phyloP scores from a whole-genome alignment of 2,329 filamentous ascomycete species.

The Calonectria multiphialidica region DNA sequence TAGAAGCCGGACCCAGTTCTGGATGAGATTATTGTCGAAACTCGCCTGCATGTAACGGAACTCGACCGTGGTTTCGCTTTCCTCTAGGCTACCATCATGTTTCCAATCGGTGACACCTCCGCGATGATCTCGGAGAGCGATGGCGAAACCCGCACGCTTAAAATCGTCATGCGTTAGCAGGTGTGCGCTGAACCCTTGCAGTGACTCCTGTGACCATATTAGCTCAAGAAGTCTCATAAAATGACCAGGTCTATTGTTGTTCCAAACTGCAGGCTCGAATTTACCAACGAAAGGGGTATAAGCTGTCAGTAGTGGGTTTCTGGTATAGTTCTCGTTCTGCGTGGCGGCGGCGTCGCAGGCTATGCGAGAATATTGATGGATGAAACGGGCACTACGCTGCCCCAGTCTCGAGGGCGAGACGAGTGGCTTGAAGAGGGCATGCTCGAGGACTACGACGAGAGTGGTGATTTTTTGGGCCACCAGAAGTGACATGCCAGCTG shows the following conservation, averaged over 20 bases:
- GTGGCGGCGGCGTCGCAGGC: background rate
- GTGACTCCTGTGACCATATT: slow-evolving; percentile 24
- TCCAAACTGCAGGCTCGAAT: slow-evolving; percentile 20
- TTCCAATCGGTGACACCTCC: background rate
- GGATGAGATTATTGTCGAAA: slow-evolving; percentile 37
- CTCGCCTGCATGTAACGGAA: slow-evolving; percentile 44
- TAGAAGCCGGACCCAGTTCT: slow-evolving; percentile 37
- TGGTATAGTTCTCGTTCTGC: background rate
- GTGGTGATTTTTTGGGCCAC: slow-evolving; percentile 41
- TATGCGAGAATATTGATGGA: slow-evolving; percentile 3
- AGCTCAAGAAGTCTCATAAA: slow-evolving; percentile 13
- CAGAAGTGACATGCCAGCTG: slow-evolving; percentile 34
- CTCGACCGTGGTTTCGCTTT: slow-evolving; percentile 35
- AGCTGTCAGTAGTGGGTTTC: background rate
- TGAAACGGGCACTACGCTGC: background rate
- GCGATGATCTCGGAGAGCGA: background rate
- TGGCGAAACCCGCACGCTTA: slow-evolving; percentile 6
- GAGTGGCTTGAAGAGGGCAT: slow-evolving; percentile 24
- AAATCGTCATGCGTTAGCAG: fast-evolving
- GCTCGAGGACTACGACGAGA: slow-evolving; percentile 35
- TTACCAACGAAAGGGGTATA: background rate
- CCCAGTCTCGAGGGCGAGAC: slow-evolving; percentile 6
- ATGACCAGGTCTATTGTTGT: background rate
- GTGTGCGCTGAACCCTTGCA: background rate
- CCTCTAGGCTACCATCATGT: background rate